These are phyloP conservation scores for Dactylellina leptospora DNA, from an alignment of 2,329 filamentous ascomycete species.

Conservation along the genomic window DNA sequence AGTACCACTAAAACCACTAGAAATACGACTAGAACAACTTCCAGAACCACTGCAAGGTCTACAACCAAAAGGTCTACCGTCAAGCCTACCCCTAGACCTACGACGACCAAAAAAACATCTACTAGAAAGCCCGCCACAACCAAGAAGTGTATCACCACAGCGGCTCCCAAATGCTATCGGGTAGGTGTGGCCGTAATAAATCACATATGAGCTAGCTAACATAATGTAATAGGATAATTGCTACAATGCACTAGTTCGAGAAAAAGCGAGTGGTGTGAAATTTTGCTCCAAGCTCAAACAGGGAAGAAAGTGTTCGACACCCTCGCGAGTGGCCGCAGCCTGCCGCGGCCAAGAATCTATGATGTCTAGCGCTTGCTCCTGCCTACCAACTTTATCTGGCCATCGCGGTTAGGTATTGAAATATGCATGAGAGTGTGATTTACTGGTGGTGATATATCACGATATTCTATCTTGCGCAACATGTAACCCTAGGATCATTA, in stretches of 20 bases:
- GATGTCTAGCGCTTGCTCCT: constrained; percentile 27
- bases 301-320: constrained; percentile 15
- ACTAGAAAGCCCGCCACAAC: neutral
- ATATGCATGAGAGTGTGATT: too few species aligned
- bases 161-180: constrained; percentile 30
- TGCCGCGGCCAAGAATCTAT: constrained; percentile 16
- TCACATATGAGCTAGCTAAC: constrained; percentile 1
- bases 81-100: constrained; percentile 1
- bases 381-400: constrained; percentile 12
- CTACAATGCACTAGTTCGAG: constrained; percentile 21
- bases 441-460: too few species aligned
- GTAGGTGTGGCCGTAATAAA: constrained; percentile 10
- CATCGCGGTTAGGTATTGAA: too few species aligned
- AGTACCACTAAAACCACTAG: constrained; percentile 9
- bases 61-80: constrained; percentile 4
- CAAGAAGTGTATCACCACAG: constrained; percentile 11
- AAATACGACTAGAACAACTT: constrained; percentile 6
- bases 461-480: too few species aligned
- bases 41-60: constrained; percentile 1
- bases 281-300: constrained; percentile 17
- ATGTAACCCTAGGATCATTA: too few species aligned
- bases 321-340: constrained; percentile 19
- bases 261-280: constrained; percentile 9
- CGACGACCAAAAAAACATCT: neutral
- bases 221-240: constrained; percentile 9